A percentile compares a stretch with the other conserved stretches of the same genome.
Evolutionary conservation across 257 asterid species (phyloP).

Genomic region (Solanum pimpinellifolium): DNA sequence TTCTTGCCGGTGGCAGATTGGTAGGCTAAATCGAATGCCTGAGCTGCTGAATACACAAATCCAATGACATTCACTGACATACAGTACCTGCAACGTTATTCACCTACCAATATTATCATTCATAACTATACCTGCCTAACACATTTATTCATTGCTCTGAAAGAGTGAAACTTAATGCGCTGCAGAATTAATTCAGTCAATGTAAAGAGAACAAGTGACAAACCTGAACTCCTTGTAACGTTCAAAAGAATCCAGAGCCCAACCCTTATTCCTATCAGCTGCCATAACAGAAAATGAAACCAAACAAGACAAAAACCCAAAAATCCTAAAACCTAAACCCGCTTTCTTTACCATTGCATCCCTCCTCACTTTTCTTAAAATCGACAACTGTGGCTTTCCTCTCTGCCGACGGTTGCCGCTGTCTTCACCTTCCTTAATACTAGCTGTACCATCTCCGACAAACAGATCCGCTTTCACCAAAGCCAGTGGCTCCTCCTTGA

Average conservation of each 20-base stretch:
- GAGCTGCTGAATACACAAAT: constrained; percentile 61
- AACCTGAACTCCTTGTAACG: constrained; percentile 41
- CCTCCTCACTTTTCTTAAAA: constrained; percentile 20
- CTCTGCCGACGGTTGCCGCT: constrained; percentile 22
- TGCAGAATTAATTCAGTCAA: background rate
- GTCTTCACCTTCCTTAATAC: constrained; percentile 10
- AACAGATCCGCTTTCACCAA: constrained; percentile 5
- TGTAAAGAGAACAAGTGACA: background rate
- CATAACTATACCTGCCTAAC: background rate
- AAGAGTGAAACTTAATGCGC: background rate
- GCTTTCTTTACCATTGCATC: constrained; percentile 38
- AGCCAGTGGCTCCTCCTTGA: constrained; percentile 14
- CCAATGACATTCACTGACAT: constrained; percentile 61
- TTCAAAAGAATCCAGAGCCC: constrained; percentile 61
- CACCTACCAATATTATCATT: constrained; percentile 3
- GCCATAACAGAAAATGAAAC: constrained; percentile 59
- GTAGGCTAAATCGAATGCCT: constrained; percentile 40
- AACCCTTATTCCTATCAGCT: constrained; percentile 53
- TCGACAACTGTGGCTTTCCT: constrained; percentile 24
- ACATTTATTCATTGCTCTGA: background rate
- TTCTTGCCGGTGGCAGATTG: constrained; percentile 44
- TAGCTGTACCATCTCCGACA: background rate
- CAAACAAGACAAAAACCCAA: constrained; percentile 53
- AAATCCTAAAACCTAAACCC: constrained; percentile 49
- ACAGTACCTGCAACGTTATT: constrained; percentile 49